These are phyloP conservation scores for Telfairia occidentalis DNA, from an alignment of 331 rosid species.

Conservation along the genomic window DNA sequence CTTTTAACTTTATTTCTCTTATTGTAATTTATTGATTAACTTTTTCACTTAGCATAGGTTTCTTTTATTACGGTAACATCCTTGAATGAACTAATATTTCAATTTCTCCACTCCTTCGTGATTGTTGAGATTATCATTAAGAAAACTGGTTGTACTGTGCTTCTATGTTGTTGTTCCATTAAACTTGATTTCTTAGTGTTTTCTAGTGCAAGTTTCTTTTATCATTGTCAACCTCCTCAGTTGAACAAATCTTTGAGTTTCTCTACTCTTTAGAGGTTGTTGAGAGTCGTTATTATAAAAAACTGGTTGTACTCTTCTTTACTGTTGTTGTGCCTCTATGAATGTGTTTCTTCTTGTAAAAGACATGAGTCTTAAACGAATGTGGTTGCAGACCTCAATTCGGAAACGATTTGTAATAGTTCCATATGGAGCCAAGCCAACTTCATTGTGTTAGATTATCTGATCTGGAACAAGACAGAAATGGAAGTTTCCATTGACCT, in stretches of 20 bases:
- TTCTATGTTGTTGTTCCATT: neutral
- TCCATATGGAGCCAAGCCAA: neutral
- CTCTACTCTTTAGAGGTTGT: neutral
- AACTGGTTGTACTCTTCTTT: neutral
- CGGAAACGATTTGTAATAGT: neutral
- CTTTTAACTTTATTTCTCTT: neutral
- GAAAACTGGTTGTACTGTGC: neutral
- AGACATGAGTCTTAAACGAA: neutral
- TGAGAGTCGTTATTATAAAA: neutral
- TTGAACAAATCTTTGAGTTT: neutral
- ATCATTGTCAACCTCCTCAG: too few species aligned
- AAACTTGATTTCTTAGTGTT: too few species aligned
- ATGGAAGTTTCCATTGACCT: neutral
- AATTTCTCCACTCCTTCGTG: neutral
- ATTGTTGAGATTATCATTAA: neutral
- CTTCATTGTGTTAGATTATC: neutral
- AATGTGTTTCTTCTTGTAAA: neutral
- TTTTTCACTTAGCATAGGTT: neutral
- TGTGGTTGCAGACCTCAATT: neutral
- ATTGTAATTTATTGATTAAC: neutral
- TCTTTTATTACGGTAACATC: neutral
- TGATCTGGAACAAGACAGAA: neutral
- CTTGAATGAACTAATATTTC: neutral
- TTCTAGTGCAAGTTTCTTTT: too few species aligned
- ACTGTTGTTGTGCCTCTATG: neutral